Evolutionary conservation across 495 filamentous ascomycete genomes (phyloP), one percentile per base, ranked within the genome.

Genomic region (Cercophora samala): DNA sequence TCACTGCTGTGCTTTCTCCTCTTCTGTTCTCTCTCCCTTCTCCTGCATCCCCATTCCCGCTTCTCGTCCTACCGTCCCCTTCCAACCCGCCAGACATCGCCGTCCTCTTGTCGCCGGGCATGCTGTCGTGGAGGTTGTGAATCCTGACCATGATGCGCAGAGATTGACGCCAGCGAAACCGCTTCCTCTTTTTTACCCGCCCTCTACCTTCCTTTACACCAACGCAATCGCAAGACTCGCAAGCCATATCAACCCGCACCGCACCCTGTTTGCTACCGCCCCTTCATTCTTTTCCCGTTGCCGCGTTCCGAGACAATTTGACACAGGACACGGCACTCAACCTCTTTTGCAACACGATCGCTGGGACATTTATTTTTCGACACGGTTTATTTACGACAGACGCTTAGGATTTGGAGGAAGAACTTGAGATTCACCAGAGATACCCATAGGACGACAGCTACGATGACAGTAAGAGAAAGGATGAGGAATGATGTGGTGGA

Each of bases 401-500:
- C 37, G 37, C 37, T 46, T 13, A 18, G 13, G 37, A 46, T 46
- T 46, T 0, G 37, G 15, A 46, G 6, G 37, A n/a, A 46, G 37
- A 46, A 46, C 6, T 46, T 46, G 37, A 46, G 8, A 13, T 46
- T 46, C 13, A 46, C 37, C 37, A 18, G 37, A 46, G 37, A 46
- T 46, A 46, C 53, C 53, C 26, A 46, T 29, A 46, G 29, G 26
- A 62, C 60, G 32, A 62, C 53, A 56, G 53, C 53, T 21, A 23
- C n/a, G 53, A 56, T 56, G 53, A 15, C 22, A 21, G 53, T 5
- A 56, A 15, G 53, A 56, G 53, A 23, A 2, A 56, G 53, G 53
- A 56, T 56, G 53, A 56, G 53, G n/a, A 56, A 56, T 23, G 53
- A 56, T 56, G n/a, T 60, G 21, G 58, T 60, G 2, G 58, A 60